Evolutionary conservation across 2,329 filamentous ascomycete genomes (phyloP).

Genomic region (Ilyonectria destructans): DNA sequence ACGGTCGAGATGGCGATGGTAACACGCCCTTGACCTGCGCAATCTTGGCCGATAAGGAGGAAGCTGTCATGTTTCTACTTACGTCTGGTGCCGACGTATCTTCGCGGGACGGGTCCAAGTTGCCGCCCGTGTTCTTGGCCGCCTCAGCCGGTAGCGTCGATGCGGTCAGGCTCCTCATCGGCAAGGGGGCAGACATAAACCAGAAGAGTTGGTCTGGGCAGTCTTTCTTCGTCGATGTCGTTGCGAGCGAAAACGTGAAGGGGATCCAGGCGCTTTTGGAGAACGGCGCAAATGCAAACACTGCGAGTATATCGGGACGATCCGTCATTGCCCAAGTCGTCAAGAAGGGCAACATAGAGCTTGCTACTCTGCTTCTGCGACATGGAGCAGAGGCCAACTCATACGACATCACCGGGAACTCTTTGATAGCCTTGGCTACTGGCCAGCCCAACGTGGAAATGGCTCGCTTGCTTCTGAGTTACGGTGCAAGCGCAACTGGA

Average conservation of each 20-base stretch:
- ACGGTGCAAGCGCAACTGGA: slow-evolving; percentile 53
- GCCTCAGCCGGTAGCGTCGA: slow-evolving; percentile 50
- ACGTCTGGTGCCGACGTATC: slow-evolving; percentile 50
- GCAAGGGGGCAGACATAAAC: slow-evolving; percentile 52
- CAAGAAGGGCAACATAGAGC: slow-evolving; percentile 47
- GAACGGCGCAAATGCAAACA: slow-evolving; percentile 51
- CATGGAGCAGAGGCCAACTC: slow-evolving; percentile 56
- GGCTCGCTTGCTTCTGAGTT: slow-evolving; percentile 53
- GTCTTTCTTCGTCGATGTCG: slow-evolving; percentile 51
- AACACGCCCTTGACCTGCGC: slow-evolving; percentile 56
- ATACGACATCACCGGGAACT: slow-evolving; percentile 51
- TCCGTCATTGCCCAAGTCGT: slow-evolving; percentile 50
- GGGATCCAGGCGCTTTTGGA: slow-evolving; percentile 52
- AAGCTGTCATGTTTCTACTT: slow-evolving; percentile 54
- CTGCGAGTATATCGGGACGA: slow-evolving; percentile 46
- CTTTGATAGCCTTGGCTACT: slow-evolving; percentile 51
- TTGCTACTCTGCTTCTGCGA: slow-evolving; percentile 51
- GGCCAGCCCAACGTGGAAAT: slow-evolving; percentile 51
- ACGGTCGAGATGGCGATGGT: slow-evolving; percentile 56
- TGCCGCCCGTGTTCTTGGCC: slow-evolving; percentile 55
- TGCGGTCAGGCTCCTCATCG: slow-evolving; percentile 49
- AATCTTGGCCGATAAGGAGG: slow-evolving; percentile 51
- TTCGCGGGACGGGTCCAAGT: slow-evolving; percentile 42
- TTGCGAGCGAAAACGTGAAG: slow-evolving; percentile 44
- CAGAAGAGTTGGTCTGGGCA: slow-evolving; percentile 51